Conservation (phyloP, 306 rosid species). For the Vicia sativa region DNA sequence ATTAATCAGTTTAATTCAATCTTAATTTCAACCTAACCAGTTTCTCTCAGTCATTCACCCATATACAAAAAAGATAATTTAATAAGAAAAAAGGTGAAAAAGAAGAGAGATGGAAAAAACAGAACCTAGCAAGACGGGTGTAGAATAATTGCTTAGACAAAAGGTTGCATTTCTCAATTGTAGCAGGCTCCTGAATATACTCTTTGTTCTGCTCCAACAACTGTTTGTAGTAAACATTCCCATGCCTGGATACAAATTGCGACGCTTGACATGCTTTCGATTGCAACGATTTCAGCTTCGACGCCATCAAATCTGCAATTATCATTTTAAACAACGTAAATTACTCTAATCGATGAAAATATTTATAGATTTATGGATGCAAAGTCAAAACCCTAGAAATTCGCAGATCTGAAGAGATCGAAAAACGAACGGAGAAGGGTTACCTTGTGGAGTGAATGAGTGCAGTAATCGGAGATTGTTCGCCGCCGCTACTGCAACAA, state of each 20-base stretch:
- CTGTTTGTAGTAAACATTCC: constrained; percentile 71
- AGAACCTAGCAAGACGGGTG: constrained; percentile 95
- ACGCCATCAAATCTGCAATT: constrained; percentile 59
- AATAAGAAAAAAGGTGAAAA: no score
- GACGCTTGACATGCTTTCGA: constrained; percentile 89
- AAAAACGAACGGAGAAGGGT: background rate
- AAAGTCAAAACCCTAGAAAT: constrained; percentile 35
- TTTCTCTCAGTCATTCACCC: background rate
- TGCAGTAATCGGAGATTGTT: constrained; percentile 11
- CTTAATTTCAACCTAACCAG: background rate
- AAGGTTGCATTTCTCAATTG: constrained; percentile 77
- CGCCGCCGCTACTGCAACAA: no score
- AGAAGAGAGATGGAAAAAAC: constrained; percentile 24
- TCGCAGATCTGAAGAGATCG: constrained; percentile 32
- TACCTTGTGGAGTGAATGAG: constrained; percentile 40
- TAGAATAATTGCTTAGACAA: constrained; percentile 80
- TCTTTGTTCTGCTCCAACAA: constrained; percentile 89
- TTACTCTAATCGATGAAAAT: background rate
- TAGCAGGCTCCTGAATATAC: constrained; percentile 85
- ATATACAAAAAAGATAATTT: no score
- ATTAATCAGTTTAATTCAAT: background rate
- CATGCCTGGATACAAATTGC: constrained; percentile 60
- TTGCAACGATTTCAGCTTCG: constrained; percentile 73
- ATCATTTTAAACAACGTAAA: background rate
- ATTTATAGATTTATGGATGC: background rate